Percentiles rank a stretch among this genome's conserved stretches.
These are phyloP conservation scores for Hyaloscypha variabilis DNA, from an alignment of 495 filamentous ascomycete genomes.

Conservation along the genomic window DNA sequence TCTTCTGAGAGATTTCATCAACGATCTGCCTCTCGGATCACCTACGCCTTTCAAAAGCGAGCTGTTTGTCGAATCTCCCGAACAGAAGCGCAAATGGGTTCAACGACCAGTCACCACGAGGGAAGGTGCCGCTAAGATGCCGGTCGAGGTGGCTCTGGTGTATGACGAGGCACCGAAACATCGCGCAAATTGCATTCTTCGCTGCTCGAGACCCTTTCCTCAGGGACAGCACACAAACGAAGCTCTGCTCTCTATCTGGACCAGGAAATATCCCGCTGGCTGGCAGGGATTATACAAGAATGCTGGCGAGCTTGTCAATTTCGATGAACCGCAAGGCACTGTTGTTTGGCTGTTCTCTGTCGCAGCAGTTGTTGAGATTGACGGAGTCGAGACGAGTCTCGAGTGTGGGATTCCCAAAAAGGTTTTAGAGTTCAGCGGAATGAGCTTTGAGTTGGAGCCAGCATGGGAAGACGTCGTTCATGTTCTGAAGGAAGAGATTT, in stretches of 20 bases:
- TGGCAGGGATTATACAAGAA: neutral
- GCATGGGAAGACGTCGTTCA: conserved; percentile 7
- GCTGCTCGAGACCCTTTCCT: neutral
- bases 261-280: neutral
- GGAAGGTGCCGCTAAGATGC: neutral
- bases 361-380: neutral
- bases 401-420: neutral
- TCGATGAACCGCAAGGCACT: neutral
- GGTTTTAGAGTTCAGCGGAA: neutral
- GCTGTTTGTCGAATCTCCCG: neutral
- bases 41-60: neutral
- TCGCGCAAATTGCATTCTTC: neutral
- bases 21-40: neutral
- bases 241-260: neutral
- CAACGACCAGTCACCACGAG: neutral
- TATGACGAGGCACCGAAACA: neutral
- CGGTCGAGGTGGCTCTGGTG: neutral
- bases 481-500: neutral
- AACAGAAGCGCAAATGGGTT: neutral
- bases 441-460: neutral
- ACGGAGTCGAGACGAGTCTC: neutral
- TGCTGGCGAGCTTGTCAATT: neutral
- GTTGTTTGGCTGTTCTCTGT: neutral
- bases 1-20: neutral
- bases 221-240: neutral